Base-by-base conservation (phyloP, 805 yeast genomes). In the Yarrowia porcina region DNA sequence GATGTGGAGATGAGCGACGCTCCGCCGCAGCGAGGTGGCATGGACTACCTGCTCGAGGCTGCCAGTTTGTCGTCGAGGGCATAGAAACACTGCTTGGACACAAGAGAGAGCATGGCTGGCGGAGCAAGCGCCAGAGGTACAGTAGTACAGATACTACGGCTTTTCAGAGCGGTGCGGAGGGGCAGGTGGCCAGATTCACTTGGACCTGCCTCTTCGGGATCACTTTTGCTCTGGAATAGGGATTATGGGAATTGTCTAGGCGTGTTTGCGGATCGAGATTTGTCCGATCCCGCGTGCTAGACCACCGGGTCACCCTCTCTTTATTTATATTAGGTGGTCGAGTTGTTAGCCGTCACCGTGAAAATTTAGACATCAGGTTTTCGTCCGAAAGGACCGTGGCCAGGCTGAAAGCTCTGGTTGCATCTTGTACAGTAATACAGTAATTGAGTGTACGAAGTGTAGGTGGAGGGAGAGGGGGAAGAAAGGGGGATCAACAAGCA, bases 11-110 rank as follows among this genome's bases (percentile, higher is more conserved):
- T 42, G 42, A 25, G 27, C 52, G 45, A 39, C 13, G 39, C 63
- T 5, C 64, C 61, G 8, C 64, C 61, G 8, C 38, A 54, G 23
- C 33, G 63, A 5, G 70, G 63, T 13, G 70, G 69, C 12, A 70
- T 70, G 72, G 72, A 69, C 49, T 69, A 67, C 9, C 47, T 70
- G 41, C 50, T 70, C 36, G 70, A 69, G 54, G 72, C 72, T 20
- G 72, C 72, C 11, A 70, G 70, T 15, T 69, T 70, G 32, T 66
- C 63, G 15, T 42, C 54, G 25, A 18, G 49, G 20, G 61, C 61
- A 15, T 45, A 28, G n/a, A 9, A 18, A 33, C 17, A 10, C 9
- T n/a, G 38, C 28, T n/a, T n/a, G n/a, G 28, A 25, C 28, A 8
- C n/a, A n/a, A n/a, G 28, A 25, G 4, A 8, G 28, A 25, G 28